Evolutionary conservation across 768 basidiomycete species (phyloP), one percentile per base, ranked within the genome.

Genomic region (Leucogyrophana mollusca): DNA sequence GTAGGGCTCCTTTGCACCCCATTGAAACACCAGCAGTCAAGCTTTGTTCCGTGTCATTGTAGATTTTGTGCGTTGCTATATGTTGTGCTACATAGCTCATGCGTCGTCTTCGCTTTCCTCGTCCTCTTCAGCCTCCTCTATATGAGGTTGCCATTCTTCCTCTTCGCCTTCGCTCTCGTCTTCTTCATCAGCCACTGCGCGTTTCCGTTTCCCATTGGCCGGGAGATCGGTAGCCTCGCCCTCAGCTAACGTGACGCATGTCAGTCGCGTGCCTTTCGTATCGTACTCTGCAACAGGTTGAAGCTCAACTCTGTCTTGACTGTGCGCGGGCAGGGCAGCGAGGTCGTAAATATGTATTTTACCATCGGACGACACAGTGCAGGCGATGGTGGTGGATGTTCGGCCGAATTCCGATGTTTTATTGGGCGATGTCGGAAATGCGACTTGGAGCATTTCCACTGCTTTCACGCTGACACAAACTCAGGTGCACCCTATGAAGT

Each of bases 361-460:
- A 6, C 96, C 96, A 49, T 98, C 96, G 0, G 95, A 96, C 0
- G 94, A 97, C 13, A 81, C 83, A 2, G 92, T 88, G 52, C 82
- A 79, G 3, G 82, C 77, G 18, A 89, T 69, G 0, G 81, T 88
- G 9, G 84, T 88, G 7, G 73, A 72, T 35, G 52, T 54, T 24
- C 62, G 61, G 14, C 41, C 14, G 22, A 54, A 56, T 14, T 59
- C 14, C 42, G 53, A 16, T 10, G 34, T 43, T 40, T 38, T 42
- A 8, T 39, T 30, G 43, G 34, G 4, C 24, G 56, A 47, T 10
- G 61, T 50, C 4, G 83, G 85, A 18, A 84, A 74, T 3, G 79
- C 72, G 46, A 92, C 78, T 5, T 67, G 56, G 25, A 90, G 72
- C 0, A 79, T 83, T 51, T 87, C 81, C 2, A 94, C 67, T 0